phyloP scores from a whole-genome alignment of 768 basidiomycete species.

The Mycena latifolia region DNA sequence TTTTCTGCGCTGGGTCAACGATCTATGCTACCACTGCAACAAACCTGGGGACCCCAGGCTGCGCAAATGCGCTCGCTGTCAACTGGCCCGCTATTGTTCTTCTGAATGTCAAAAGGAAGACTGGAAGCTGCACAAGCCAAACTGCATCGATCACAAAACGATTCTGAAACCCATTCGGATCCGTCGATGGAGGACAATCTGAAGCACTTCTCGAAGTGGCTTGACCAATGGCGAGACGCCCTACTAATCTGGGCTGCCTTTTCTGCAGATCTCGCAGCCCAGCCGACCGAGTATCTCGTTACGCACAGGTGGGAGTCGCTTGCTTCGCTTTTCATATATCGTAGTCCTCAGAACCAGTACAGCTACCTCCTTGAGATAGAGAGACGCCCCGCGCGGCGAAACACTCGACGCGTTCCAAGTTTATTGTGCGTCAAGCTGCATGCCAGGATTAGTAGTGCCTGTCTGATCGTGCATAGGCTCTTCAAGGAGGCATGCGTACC shows the following conservation, averaged over 20 bases:
- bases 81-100: constrained; percentile 14
- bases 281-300: constrained; percentile 1
- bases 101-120: constrained; percentile 9
- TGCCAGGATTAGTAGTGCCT: not conserved
- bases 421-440: not conserved
- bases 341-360: not conserved
- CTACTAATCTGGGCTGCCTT: constrained; percentile 13
- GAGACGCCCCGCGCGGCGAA: not conserved
- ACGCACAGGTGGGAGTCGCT: constrained; percentile 5
- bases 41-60: constrained; percentile 6
- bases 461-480: not conserved
- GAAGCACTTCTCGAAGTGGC: constrained; percentile 16
- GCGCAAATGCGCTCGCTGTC: constrained; percentile 20
- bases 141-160: constrained; percentile 16
- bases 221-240: constrained; percentile 11
- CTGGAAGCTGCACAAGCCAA: constrained; percentile 12
- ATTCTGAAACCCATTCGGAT: constrained; percentile 1
- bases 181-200: constrained; percentile 5
- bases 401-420: constrained; percentile 9
- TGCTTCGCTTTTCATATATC: not conserved
- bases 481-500: constrained; percentile 12
- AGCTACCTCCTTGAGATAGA: constrained; percentile 13
- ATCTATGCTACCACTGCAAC: constrained; percentile 4
- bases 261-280: constrained; percentile 11
- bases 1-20: constrained; percentile 7